These are phyloP conservation scores for Eimeria acervulina DNA, from an alignment of 169 alveolate species.

Conservation along the genomic window DNA sequence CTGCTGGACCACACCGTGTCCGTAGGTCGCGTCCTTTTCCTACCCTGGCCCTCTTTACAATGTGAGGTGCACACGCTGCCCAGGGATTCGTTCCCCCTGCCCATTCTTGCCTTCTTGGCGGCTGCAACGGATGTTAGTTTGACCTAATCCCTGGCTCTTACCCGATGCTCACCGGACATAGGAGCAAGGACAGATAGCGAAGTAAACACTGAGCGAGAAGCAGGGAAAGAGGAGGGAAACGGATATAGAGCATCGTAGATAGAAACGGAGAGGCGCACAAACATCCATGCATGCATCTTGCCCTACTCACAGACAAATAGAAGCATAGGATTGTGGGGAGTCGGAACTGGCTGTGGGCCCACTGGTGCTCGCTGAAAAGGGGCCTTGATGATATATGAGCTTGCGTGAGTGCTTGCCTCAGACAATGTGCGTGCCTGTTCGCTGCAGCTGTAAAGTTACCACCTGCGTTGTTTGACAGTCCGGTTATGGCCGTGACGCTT, in stretches of 20 bases:
- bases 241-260: background rate
- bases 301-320: background rate
- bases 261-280: background rate
- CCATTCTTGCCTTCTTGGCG: background rate
- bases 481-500: background rate
- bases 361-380: background rate
- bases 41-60: background rate
- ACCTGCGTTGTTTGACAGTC: background rate
- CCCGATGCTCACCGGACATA: background rate
- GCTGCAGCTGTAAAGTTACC: constrained; percentile 9
- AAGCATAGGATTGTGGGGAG: background rate
- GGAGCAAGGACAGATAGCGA: background rate
- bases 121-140: background rate
- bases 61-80: background rate
- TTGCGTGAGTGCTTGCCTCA: background rate
- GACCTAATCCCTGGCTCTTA: background rate
- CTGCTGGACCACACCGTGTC: constrained; percentile 62
- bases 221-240: background rate
- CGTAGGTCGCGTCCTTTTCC: constrained; percentile 59
- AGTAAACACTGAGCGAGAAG: background rate
- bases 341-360: background rate
- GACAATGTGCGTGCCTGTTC: background rate
- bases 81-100: background rate
- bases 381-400: background rate
- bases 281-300: background rate